A percentile compares a stretch with the other conserved stretches of the same genome.
These are phyloP conservation scores for Corchorus capsularis DNA, from an alignment of 345 rosid species.

Conservation along the genomic window DNA sequence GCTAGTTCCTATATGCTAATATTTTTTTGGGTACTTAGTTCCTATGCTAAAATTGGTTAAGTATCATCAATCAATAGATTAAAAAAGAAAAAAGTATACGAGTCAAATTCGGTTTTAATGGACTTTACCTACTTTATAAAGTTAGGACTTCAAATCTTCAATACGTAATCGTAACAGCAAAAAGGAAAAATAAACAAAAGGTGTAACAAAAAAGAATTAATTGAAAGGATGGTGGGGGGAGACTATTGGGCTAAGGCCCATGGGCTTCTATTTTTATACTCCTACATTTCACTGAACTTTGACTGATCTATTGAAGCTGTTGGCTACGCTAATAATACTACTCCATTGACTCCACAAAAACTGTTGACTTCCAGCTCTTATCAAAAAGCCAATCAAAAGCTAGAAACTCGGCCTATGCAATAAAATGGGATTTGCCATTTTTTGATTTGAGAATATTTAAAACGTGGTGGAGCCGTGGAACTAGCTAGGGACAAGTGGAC, in stretches of 20 bases:
- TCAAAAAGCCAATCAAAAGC: background rate
- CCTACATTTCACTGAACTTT: background rate
- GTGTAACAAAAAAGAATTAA: no score
- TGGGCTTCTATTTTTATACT: background rate
- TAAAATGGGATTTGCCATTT: background rate
- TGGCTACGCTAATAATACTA: background rate
- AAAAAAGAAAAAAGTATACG: background rate
- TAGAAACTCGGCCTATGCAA: background rate
- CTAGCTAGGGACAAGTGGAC: background rate
- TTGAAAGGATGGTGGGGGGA: background rate
- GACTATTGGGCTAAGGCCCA: background rate
- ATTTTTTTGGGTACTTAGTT: background rate
- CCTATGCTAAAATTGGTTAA: background rate
- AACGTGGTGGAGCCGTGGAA: background rate
- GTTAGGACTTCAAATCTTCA: no score
- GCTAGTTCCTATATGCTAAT: no score
- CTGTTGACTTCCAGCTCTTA: background rate
- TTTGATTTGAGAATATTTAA: background rate
- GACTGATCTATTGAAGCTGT: background rate
- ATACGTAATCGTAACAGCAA: no score
- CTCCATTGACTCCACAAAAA: background rate
- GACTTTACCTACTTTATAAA: background rate
- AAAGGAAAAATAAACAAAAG: no score
- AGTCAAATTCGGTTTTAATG: background rate
- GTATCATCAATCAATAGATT: background rate